Base-by-base conservation (phyloP, 2,329 filamentous ascomycete genomes). In the Colletotrichum paranaense region DNA sequence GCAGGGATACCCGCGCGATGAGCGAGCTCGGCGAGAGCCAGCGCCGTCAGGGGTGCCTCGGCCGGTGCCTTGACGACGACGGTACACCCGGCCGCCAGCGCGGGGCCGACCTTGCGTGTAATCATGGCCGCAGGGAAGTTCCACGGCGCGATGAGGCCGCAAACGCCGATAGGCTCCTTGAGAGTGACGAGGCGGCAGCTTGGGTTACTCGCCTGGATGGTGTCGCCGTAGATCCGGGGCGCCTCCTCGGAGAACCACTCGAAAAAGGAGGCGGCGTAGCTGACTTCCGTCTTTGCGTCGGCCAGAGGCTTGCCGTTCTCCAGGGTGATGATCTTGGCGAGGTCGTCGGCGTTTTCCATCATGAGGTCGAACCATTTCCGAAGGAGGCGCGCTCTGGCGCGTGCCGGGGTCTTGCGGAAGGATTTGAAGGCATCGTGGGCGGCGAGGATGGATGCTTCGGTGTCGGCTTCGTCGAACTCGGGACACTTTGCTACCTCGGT, bases 81-180 rank as follows among this genome's bases (percentile, higher is more conserved):
- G 2, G 89, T 89, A 79, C 92, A 92, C 68, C 91, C 91, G 65
- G 89, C 88, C n/a, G 91, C 90, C 38, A 93, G 80, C 19, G 91
- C 91, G 28, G 94, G 94, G 22, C 92, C 94, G 5, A 95, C 87
- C 78, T 95, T 95, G 93, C 93, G 95, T 1, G 90, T 72, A 12
- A 71, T 67, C 68, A 72, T 74, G 82, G 77, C 78, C 6, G 84
- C 76, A 2, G 92, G 92, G 75, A 90, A 93, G 80, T 95, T 95
- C 92, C 93, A 94, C 22, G 93, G 92, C 55, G 94, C 94, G 74
- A 95, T 95, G 80, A 89, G 86, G 0, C 87, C 93, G 75, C 93
- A 93, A 0, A 95, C 93, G 49, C 94, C 94, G n/a, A 95, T 84
- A 0, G 94, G 93, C 79, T 95, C 92, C 52, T 90, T 89, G 26